These are phyloP conservation scores for Chrysanthemum lavandulifolium DNA, from an alignment of 129 eudicot species.

Conservation along the genomic window DNA sequence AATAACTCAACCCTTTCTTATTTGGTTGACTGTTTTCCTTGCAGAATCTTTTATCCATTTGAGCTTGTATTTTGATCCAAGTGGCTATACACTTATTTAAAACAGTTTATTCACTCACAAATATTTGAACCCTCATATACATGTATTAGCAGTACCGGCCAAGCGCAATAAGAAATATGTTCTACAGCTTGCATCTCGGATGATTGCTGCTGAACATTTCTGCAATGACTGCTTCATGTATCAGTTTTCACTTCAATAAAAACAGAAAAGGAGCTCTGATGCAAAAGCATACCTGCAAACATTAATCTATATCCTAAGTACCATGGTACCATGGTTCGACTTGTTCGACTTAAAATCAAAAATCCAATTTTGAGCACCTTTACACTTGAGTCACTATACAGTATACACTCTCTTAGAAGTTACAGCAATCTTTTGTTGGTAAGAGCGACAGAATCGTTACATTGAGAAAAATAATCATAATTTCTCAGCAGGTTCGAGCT, in stretches of 20 bases:
- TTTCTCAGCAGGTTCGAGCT: background rate
- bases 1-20: too few species aligned
- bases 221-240: background rate
- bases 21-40: too few species aligned
- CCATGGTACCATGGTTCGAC: background rate
- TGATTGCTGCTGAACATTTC: background rate
- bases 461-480: background rate
- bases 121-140: too few species aligned
- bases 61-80: too few species aligned
- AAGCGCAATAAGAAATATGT: background rate
- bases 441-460: background rate
- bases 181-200: constrained; percentile 5
- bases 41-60: too few species aligned
- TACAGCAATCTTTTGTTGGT: background rate
- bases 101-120: too few species aligned
- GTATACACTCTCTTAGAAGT: background rate
- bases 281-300: constrained; percentile 4
- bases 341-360: background rate
- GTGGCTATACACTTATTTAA: too few species aligned
- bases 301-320: background rate
- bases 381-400: background rate
- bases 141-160: too few species aligned
- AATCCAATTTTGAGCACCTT: constrained; percentile 9
- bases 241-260: background rate
- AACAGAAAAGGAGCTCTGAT: background rate